Base-by-base conservation (phyloP, 1,284 basidiomycete genomes). In the Trametes versicolor region DNA sequence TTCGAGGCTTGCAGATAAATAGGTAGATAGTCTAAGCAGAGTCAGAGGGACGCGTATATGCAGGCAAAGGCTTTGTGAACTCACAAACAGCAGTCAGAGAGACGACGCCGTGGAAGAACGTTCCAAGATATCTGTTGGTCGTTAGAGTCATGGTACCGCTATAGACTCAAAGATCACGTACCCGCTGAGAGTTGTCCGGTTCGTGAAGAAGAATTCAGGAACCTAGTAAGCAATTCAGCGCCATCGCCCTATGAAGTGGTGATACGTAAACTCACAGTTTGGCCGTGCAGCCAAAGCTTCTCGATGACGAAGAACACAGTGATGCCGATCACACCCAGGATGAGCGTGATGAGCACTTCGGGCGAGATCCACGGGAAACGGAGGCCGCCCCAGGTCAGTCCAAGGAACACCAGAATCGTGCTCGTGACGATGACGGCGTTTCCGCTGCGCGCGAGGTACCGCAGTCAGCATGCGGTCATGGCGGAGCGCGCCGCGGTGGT, bases 1-100 rank as follows among this genome's bases (percentile, higher is more conserved):
- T 77, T 70, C 58, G 75, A 74, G 2, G 77, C 76, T 69, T 82
- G 80, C 69, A 80, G 80, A 70, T 78, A 83, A 2, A 78, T 72
- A 10, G 78, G 77, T 5, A 80, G 63, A 59, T 79, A 79, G 63
- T 75, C 77, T 78, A 12, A 2, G 10, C 12, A 37, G 23, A 4
- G 5, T 23, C 9, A 8, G 45, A 7, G 25, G 55, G 12, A 48
- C 23, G 6, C 6, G 5, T 8, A 5, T 23, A n/a, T 25, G 17
- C n/a, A 17, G 37, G 7, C 17, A 5, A 12, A 43, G 45, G 51
- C 17, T 15, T 1, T 12, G 15, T 19, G 8, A 1, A 52, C 68
- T 48, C 29, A 67, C 68, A 69, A 12, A 65, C 41, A 12, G 51
- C 54, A 1, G 65, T 56, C 4, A 62, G 23, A 10, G 55, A 54